Base-by-base conservation (phyloP, 495 filamentous ascomycete species). In the Penicillium psychrofluorescens region DNA sequence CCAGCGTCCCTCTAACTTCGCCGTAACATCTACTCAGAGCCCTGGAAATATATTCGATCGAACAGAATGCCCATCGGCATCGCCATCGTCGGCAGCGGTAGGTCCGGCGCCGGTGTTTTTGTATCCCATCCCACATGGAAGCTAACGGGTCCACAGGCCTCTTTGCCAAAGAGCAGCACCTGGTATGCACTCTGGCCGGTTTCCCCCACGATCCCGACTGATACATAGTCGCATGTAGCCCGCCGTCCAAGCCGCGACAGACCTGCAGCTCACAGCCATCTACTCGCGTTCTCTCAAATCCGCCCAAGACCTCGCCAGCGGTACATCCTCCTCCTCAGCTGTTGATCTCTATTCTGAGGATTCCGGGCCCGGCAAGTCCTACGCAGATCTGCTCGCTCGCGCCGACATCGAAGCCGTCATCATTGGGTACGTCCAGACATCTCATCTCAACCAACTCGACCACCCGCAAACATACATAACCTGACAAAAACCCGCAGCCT, bases 11-110 rank as follows among this genome's bases (percentile, higher is more conserved):
- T 22, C 22, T 22, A 22, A 22, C 6, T 22, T 22, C 22, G 6
- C 22, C 22, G 22, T 22, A 22, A 6, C 22, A 22, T 22, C 22
- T 22, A 22, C 22, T 22, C 22, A 22, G 22, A 22, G 22, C 22
- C 22, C 4, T 22, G 22, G 22, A 22, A 22, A 22, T 22, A 22
- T 4, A 22, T 4, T 2, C 22, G 22, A 22, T 6, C 4, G 4
- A 22, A 22, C 22, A 22, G 2, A 22, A 68, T 69, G 64, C 10
- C 58, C 13, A 53, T 79, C 42, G 80, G 81, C 28, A 67, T 86
- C 15, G 83, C 83, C 11, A 75, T 86, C n/a, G 74, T 86, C 34
- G 83, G 83, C 27, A 78, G 78, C 49, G 84, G 83, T 58, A 72
- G 69, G 54, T 33, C 22, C 22, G 22, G 22, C 22, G 2, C 22